A percentile compares a stretch with the other conserved stretches of the same genome.
phyloP scores from a whole-genome alignment of 768 basidiomycete species.

The Psilocybe sp. region DNA sequence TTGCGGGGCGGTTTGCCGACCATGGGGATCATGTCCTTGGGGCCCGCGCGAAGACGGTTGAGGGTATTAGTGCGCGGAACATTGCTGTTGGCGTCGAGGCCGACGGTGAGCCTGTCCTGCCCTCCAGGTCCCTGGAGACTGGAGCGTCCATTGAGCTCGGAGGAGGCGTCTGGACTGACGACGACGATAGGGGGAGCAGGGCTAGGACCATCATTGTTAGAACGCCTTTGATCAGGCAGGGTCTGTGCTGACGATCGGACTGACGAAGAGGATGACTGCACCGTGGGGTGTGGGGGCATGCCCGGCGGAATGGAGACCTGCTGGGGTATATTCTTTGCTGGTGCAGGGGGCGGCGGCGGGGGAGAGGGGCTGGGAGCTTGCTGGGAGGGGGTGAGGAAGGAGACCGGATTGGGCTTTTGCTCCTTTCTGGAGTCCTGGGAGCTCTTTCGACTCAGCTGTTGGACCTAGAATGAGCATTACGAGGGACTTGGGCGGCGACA shows the following conservation, averaged over 20 bases:
- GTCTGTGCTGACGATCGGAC: slow-evolving; percentile 37
- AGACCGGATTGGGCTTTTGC: slow-evolving; percentile 43
- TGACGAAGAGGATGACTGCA: slow-evolving; percentile 34
- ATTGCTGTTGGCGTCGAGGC: slow-evolving; percentile 45
- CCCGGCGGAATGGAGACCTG: slow-evolving; percentile 26
- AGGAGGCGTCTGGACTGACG: slow-evolving; percentile 68
- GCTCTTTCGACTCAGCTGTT: slow-evolving; percentile 65
- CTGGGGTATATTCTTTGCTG: slow-evolving; percentile 17
- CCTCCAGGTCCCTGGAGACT: slow-evolving; percentile 25
- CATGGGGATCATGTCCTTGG: slow-evolving; percentile 96
- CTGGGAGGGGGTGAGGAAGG: slow-evolving; percentile 46
- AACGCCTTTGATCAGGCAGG: slow-evolving; percentile 58
- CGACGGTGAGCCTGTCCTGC: slow-evolving; percentile 46
- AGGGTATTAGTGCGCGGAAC: slow-evolving; percentile 69
- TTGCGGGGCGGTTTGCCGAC: slow-evolving; percentile 96
- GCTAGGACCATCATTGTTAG: slow-evolving; percentile 40
- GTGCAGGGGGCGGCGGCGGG: slow-evolving; percentile 35
- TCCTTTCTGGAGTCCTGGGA: slow-evolving; percentile 69
- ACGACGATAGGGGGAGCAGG: slow-evolving; percentile 83
- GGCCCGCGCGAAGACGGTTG: slow-evolving; percentile 74
- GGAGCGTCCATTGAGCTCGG: slow-evolving; percentile 44
- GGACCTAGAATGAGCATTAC: slow-evolving; percentile 15
- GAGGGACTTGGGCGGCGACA: slow-evolving; percentile 7
- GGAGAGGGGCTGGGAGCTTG: slow-evolving; percentile 61
- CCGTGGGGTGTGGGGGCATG: slow-evolving; percentile 29